Base-by-base conservation (phyloP, 495 filamentous ascomycete species). In the Aspergillus avenaceus region DNA sequence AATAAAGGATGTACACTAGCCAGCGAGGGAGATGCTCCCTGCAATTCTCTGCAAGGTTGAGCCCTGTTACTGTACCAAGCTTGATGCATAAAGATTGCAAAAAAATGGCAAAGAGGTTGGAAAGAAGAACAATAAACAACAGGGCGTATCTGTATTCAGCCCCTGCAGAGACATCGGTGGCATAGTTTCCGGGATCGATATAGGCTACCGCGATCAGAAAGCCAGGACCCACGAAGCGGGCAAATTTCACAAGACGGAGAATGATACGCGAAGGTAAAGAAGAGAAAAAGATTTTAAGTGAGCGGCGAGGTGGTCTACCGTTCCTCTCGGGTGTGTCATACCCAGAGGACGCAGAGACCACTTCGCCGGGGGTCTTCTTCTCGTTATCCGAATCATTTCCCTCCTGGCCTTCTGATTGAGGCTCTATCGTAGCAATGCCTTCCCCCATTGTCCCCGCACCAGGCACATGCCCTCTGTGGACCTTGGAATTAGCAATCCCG, bases 151-250 rank as follows among this genome's bases (percentile, higher is more conserved):
- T 74, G 50, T 76, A 85, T 12, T 75, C 65, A 26, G 84, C 82
- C 51, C 85, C 85, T 32, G 84, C 89, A 26, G 86, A 80, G 44
- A 91, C 85, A 67, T 91, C 89, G 24, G 89, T 92, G 4, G 88
- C 79, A 65, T 92, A 92, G 65, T 95, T 95, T 44, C 87, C 87
- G 7, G 87, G 87, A 53, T 92, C 87, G 56, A 92, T 89, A 70
- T 85, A 82, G 16, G 86, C 86, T 34, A 91, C 87, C 13, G 86
- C 80, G 47, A 92, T 79, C 68, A 96, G 79, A 65, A 95, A 91
- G 1, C 90, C 90, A 11, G 91, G 91, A 0, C 91, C 91, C 40
- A 95, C 71, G 61, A 96, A 96, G 51, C 82, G 83, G 48, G 66
- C 67, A 58, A 87, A 93, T 26, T 83, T 91, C 47, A 73, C 37